Evolutionary conservation across 2,329 filamentous ascomycete species (phyloP), one percentile per base, ranked within the genome.

Genomic region (Ceratocystis smalleyi): DNA sequence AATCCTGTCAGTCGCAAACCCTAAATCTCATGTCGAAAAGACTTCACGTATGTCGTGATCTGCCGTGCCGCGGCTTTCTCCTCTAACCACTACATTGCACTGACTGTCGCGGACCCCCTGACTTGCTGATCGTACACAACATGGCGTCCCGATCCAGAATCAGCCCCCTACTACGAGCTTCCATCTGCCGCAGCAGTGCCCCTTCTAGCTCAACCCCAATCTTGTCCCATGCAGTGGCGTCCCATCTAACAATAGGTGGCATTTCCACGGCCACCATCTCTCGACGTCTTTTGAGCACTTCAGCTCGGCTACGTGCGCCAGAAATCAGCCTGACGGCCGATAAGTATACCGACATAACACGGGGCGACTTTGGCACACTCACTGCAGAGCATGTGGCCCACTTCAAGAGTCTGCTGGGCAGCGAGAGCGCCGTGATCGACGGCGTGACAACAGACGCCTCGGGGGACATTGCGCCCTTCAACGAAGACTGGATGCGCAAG

Each of bases 401-500:
- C 76, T 96, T 99, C 80, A 85, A 87, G 73, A 78, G 83, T 22
- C 76, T 96, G n/a, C 81, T 99, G 43, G 89, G 90, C 64, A 81
- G 82, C 60, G 83, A 86, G 43, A 88, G 87, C 43, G 91, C 90
- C 1, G 80, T 96, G 62, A 83, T 97, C 67, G 91, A 96, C 72
- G 89, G 89, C 61, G 81, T 96, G 64, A 89, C 84, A 2, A 68
- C 68, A 30, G 77, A 80, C 24, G 71, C 85, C 5, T 77, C 80
- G 1, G 88, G 89, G 70, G 94, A 97, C 72, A 81, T 97, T 68
- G 89, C 94, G 73, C 83, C 88, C 6, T 99, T 91, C 81, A 99
- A 99, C 75, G 84, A 86, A 72, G 94, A 99, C 77, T 99, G 95
- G 94, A 96, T 99, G 91, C 86, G 89, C 75, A 99, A 99, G 77